Conservation (phyloP, 192 early-diverging fungal species). For the Diversispora epigaea region DNA sequence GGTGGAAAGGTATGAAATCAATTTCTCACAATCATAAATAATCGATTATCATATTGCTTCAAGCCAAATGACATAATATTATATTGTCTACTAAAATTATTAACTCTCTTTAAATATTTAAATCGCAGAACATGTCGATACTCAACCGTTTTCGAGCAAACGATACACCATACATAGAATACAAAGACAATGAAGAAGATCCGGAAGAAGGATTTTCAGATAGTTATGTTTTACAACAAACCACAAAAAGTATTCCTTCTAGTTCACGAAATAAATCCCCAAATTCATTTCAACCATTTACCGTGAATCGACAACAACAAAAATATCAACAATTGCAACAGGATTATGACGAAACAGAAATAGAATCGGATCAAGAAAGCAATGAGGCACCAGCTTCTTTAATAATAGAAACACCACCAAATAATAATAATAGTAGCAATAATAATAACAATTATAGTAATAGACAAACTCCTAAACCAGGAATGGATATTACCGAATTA, state of each 20-base stretch:
- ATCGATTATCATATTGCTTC: no score
- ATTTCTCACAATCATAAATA: no score
- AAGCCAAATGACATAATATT: no score
- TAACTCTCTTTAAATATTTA: not conserved
- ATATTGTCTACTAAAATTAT: not conserved
- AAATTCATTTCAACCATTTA: slow-evolving; percentile 5
- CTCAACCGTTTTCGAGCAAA: slow-evolving; percentile 10
- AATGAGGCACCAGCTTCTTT: slow-evolving; percentile 63
- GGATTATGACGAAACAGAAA: not conserved
- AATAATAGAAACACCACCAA: slow-evolving; percentile 56
- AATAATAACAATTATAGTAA: slow-evolving; percentile 22
- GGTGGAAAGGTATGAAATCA: no score
- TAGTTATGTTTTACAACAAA: slow-evolving; percentile 16
- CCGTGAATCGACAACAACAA: not conserved
- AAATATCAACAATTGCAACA: slow-evolving; percentile 14
- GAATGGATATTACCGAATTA: slow-evolving; percentile 54
- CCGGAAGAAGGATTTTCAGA: slow-evolving; percentile 6
- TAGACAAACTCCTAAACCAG: slow-evolving; percentile 40
- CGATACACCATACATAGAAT: slow-evolving; percentile 22
- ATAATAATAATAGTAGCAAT: slow-evolving; percentile 17
- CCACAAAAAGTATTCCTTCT: not conserved
- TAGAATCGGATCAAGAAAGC: slow-evolving; percentile 7
- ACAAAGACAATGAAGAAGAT: slow-evolving; percentile 25
- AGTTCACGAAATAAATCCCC: not conserved
- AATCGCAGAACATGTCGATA: slow-evolving; percentile 7